Percentiles rank a stretch among this genome's conserved stretches.
Evolutionary conservation across 106 monocot species (phyloP).

Genomic region (Vanilla planifolia): DNA sequence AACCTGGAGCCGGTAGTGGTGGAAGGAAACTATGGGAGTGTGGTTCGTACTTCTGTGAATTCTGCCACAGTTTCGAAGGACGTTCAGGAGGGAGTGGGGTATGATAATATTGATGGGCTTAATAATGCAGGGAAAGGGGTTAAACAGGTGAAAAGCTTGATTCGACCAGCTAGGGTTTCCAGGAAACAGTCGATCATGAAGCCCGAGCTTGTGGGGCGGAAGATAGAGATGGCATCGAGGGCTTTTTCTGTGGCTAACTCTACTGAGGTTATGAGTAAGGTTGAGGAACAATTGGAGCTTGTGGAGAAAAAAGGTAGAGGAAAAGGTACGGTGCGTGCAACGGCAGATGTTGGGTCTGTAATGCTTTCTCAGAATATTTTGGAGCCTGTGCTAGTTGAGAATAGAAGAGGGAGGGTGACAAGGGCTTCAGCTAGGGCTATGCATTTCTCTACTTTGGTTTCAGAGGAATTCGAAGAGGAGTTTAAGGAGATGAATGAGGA

Average conservation of each 20-base stretch:
- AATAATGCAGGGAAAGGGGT: constrained; percentile 1
- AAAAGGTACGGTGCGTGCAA: background rate
- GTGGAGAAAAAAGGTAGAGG: background rate
- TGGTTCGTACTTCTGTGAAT: too few relatives aligned
- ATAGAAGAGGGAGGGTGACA: constrained; percentile 1
- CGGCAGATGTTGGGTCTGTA: constrained; percentile 7
- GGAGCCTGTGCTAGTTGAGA: constrained; percentile 9
- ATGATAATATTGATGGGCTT: background rate
- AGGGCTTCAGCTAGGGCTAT: background rate
- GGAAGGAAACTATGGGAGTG: background rate
- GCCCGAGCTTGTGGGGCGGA: background rate
- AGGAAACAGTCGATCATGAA: background rate
- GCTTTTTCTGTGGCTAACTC: background rate
- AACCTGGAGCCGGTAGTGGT: background rate
- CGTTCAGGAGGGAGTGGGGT: background rate
- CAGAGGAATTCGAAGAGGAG: constrained; percentile 1
- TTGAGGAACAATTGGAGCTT: background rate
- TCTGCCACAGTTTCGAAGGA: background rate
- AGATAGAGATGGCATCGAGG: background rate
- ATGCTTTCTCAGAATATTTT: constrained; percentile 2
- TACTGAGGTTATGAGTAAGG: background rate
- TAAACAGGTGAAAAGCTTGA: background rate
- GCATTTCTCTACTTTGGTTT: background rate
- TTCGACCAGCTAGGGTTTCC: background rate
- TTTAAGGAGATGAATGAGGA: background rate